These are phyloP conservation scores for Decorospora gaudefroyi DNA, from an alignment of 2,329 filamentous ascomycete species.

Conservation along the genomic window DNA sequence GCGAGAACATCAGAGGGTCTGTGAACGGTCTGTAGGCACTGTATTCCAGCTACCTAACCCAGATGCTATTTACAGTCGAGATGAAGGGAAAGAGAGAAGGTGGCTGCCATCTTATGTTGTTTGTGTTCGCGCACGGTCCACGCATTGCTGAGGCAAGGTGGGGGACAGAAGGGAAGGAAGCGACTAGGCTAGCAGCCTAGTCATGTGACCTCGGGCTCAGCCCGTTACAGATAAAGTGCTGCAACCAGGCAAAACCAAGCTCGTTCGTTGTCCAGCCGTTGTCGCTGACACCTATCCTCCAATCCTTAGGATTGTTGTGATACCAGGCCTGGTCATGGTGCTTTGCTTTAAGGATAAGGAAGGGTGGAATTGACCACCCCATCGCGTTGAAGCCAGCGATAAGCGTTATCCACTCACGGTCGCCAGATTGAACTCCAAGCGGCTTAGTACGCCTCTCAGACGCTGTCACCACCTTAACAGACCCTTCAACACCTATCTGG, in stretches of 20 bases:
- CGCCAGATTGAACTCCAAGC: constrained; percentile 10
- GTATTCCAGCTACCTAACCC: too few species aligned
- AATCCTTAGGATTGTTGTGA: constrained; percentile 21
- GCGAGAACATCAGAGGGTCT: constrained; percentile 4
- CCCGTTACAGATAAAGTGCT: constrained; percentile 48
- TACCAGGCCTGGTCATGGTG: constrained; percentile 13
- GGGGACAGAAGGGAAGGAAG: too few species aligned
- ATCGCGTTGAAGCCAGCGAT: constrained; percentile 17
- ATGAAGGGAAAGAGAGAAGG: too few species aligned
- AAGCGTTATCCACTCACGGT: constrained; percentile 20
- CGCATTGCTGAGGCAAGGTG: too few species aligned
- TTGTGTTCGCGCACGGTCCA: too few species aligned
- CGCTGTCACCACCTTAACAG: constrained; percentile 13
- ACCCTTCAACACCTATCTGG: constrained; percentile 13
- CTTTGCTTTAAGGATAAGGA: constrained; percentile 18
- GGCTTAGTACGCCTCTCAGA: constrained; percentile 7
- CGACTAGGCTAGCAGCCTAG: too few species aligned
- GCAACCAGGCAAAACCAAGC: constrained; percentile 42
- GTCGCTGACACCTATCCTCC: constrained; percentile 32
- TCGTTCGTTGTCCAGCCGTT: constrained; percentile 47
- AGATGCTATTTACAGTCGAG: too few species aligned
- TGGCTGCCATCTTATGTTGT: too few species aligned
- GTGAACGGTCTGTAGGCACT: too few species aligned
- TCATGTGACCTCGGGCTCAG: too few species aligned
- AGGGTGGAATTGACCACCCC: constrained; percentile 15